Base-by-base conservation (phyloP, 768 basidiomycete genomes). In the Lepiota venenata region DNA sequence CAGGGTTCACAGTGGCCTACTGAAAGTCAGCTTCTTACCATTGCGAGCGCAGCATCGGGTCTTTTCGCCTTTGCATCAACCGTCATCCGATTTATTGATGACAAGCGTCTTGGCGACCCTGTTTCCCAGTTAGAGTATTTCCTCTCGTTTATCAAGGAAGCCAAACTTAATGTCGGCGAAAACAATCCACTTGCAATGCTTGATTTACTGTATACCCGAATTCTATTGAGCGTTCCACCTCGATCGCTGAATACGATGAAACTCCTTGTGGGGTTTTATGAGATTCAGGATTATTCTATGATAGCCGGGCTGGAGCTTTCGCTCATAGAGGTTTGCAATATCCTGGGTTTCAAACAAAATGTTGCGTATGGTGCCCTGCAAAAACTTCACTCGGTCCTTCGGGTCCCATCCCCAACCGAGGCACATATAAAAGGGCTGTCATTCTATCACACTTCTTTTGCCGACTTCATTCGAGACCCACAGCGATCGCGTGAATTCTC, bases 391-490 rank as follows among this genome's bases (percentile, higher is more conserved):
- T 40, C 48, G 8, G 48, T 40, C 2, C 25, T 50, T 15, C 22
- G n/a, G 6, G 38, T 50, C 8, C 48, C 48, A 6, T 39, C 39
- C 11, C 20, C 38, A 12, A 20, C 18, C 4, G 39, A 41, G 7
- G 20, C 38, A 1, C 15, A 10, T 25, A 2, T 3, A 3, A 4
- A 6, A 8, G 37, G 21, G 9, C 25, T 41, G 7, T 22, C n/a
- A n/a, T n/a, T 50, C 18, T 50, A 50, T 20, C 48, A 50, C 16
- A 21, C 49, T 8, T 50, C 49, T 3, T 50, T 50, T 14, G 39
- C 22, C n/a, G 49, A 50, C 10, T 50, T 27, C 21, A 15, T 50
- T 9, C 11, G 32, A 14, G 49, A 50, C 11, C 21, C 38, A 7
- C n/a, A 8, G 2, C 21, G 27, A 5, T 46, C 45, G 12, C 38